Evolutionary conservation across 352 stramenopile genomes (phyloP), one percentile per base, ranked within the genome.

Genomic region (Globisporangium apiculatum): DNA sequence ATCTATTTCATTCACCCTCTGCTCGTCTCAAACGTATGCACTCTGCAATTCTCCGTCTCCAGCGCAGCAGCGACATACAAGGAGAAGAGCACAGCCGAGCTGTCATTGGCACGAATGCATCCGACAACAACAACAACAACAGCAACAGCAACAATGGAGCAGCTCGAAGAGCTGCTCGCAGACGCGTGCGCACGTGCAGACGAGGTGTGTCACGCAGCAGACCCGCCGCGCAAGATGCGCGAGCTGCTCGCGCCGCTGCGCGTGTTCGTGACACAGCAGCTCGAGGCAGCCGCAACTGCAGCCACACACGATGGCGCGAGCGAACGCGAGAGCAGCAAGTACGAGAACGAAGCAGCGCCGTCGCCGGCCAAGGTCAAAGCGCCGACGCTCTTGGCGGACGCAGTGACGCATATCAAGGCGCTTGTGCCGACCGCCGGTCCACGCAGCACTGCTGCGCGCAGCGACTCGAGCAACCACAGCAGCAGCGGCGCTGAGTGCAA

Each of bases 131-230:
- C 24, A 31, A 0, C 61, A 50, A 41, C 45, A 14, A n/a, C n/a
- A n/a, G n/a, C n/a, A n/a, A n/a, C 18, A 24, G 18, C 18, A 24
- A n/a, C 31, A 38, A 75, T 91, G 63, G 73, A 79, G 58, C 73
- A 83, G 61, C 42, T 89, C 36, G 79, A 91, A 58, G 76, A 63
- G 57, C 67, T 89, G 24, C 69, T 93, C 4, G 80, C 71, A 52
- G 47, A 55, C 55, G 67, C 80, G 18, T 83, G 58, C 48, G 71
- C 72, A 36, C 72, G 69, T 49, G 76, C 79, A 12, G n/a, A 42
- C n/a, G 66, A 71, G 35, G 51, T 91, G 40, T 57, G 69, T 46
- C 53, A 55, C 9, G 64, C 70, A 0, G 47, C 71, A 3, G 68
- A 89, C 50, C 71, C 83, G 4, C 61, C 78, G 55, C 35, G 42